These are phyloP conservation scores for Paecilomyces variotii DNA, from an alignment of 2,329 filamentous ascomycete genomes.

Conservation along the genomic window DNA sequence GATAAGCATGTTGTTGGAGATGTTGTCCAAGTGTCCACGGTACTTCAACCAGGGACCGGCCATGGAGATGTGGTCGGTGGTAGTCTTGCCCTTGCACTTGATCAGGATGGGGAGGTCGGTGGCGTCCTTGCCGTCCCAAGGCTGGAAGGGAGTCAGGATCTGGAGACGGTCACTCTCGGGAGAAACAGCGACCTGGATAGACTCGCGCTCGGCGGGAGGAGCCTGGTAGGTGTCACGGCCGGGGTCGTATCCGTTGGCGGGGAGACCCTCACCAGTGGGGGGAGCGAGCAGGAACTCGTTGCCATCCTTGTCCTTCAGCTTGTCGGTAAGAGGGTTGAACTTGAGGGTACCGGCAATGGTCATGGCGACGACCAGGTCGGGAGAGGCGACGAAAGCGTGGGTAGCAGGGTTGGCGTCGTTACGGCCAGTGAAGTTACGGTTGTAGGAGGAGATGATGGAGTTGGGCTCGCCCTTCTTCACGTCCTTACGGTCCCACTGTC, in stretches of 20 bases:
- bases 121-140: constrained; percentile 91
- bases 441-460: constrained; percentile 98
- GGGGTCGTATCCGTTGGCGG: constrained; percentile 74
- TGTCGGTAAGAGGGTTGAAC: constrained; percentile 94
- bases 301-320: constrained; percentile 87
- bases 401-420: constrained; percentile 95
- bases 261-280: constrained; percentile 75
- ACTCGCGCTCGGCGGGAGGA: constrained; percentile 68
- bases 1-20: constrained; percentile 99
- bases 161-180: constrained; percentile 91
- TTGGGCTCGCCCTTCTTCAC: constrained; percentile 93
- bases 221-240: constrained; percentile 94
- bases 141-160: constrained; percentile 72
- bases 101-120: constrained; percentile 81
- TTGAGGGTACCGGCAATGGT: constrained; percentile 73
- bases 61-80: constrained; percentile 96
- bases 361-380: constrained; percentile 81
- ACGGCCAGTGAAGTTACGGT: constrained; percentile 98
- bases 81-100: constrained; percentile 94
- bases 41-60: constrained; percentile 97
- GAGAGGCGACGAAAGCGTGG: constrained; percentile 86
- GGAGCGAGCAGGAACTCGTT: constrained; percentile 86
- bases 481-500: constrained; percentile 90
- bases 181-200: constrained; percentile 72
- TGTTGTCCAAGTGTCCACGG: constrained; percentile 97